These are phyloP conservation scores for Amanita molliuscula DNA, from an alignment of 768 basidiomycete species.

Conservation along the genomic window DNA sequence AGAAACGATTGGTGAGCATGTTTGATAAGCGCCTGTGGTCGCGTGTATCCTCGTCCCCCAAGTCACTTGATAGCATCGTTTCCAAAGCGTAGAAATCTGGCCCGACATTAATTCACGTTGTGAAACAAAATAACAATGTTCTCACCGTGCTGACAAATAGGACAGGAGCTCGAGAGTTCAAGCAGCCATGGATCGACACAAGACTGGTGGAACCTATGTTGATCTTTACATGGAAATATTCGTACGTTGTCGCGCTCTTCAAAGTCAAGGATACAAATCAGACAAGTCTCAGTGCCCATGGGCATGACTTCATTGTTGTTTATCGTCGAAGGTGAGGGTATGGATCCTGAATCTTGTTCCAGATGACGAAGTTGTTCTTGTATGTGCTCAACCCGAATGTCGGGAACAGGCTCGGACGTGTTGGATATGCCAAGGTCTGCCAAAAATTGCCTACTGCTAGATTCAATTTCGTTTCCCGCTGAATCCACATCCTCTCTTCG, in stretches of 20 bases:
- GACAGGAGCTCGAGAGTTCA: conserved; percentile 83
- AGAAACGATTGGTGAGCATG: conserved; percentile 33
- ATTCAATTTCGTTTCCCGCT: neutral
- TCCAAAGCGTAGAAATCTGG: conserved; percentile 54
- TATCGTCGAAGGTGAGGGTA: neutral
- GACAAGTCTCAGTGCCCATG: conserved; percentile 81
- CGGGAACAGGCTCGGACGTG: neutral
- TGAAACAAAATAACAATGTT: conserved; percentile 2
- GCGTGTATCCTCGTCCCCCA: conserved; percentile 12
- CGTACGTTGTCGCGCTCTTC: conserved; percentile 90
- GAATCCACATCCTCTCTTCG: neutral
- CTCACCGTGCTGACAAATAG: conserved; percentile 83
- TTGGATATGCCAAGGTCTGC: neutral
- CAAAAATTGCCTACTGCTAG: neutral
- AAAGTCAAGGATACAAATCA: conserved; percentile 92
- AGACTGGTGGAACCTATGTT: conserved; percentile 80
- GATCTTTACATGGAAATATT: conserved; percentile 83
- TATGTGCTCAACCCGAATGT: neutral
- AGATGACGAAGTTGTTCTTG: neutral
- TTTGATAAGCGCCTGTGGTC: conserved; percentile 9
- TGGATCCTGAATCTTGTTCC: neutral
- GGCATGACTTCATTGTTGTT: conserved; percentile 36
- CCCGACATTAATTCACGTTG: neutral
- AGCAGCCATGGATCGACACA: conserved; percentile 95
- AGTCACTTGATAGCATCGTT: conserved; percentile 33